phyloP scores from a whole-genome alignment of 768 basidiomycete species.

The Tulasnella calospora region DNA sequence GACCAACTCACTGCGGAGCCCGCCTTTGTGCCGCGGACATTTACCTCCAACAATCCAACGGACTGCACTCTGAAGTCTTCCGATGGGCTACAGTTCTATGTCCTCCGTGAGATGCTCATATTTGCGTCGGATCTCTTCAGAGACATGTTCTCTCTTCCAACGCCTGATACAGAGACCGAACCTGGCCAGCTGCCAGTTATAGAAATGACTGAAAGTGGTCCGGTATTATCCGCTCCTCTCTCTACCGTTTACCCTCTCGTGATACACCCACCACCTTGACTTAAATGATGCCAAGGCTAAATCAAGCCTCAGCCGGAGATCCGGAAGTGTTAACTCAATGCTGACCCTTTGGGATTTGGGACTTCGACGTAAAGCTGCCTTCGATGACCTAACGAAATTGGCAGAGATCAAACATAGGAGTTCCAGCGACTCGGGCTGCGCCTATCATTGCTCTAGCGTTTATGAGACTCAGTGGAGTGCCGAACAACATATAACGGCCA shows the following conservation, averaged over 20 bases:
- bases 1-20: too few relatives aligned
- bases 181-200: background rate
- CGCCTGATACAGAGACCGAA: constrained; percentile 22
- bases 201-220: background rate
- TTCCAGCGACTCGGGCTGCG: too few relatives aligned
- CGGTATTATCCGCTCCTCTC: background rate
- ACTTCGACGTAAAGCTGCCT: background rate
- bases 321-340: background rate
- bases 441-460: background rate
- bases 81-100: constrained; percentile 49
- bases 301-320: background rate
- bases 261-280: constrained; percentile 2
- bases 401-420: background rate
- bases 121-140: constrained; percentile 56
- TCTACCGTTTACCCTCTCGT: background rate
- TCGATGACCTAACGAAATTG: background rate
- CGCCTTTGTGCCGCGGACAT: background rate
- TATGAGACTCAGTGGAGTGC: too few relatives aligned
- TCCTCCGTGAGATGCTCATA: constrained; percentile 52
- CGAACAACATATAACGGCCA: too few relatives aligned
- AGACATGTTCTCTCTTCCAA: constrained; percentile 44
- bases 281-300: background rate
- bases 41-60: constrained; percentile 43
- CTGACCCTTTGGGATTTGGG: constrained; percentile 12
- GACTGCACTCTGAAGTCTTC: constrained; percentile 55